phyloP scores from a whole-genome alignment of 2,329 filamentous ascomycete genomes.

The Sporothrix phasma region DNA sequence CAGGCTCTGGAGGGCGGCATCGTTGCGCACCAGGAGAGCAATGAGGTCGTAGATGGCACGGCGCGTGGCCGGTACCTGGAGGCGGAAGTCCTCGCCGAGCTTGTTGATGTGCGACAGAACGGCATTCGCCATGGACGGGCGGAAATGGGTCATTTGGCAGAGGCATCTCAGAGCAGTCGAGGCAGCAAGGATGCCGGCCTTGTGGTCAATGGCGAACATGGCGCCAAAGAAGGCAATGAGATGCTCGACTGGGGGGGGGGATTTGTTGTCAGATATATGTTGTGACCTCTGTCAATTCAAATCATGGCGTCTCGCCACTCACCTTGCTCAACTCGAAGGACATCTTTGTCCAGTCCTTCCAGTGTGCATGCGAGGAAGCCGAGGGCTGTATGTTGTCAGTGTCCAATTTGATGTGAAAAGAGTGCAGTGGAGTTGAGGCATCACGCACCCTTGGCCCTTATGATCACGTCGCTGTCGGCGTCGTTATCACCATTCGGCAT shows the following conservation, averaged over 20 bases:
- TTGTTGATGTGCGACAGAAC: slow-evolving; percentile 41
- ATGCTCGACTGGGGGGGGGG: slow-evolving; percentile 20
- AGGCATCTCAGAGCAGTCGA: slow-evolving; percentile 43
- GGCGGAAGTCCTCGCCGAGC: slow-evolving; percentile 46
- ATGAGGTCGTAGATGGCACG: slow-evolving; percentile 43
- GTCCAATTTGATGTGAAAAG: too few species aligned
- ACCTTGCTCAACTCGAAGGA: slow-evolving; percentile 43
- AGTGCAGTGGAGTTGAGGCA: too few species aligned
- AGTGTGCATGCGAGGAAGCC: slow-evolving; percentile 48
- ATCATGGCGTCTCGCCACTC: not conserved
- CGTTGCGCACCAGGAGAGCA: slow-evolving; percentile 33
- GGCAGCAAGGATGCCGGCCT: slow-evolving; percentile 47
- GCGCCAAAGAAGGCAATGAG: slow-evolving; percentile 44
- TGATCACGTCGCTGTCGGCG: slow-evolving; percentile 37
- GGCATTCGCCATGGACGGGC: slow-evolving; percentile 36
- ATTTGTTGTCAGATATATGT: not conserved
- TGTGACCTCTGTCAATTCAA: not conserved
- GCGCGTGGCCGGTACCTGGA: slow-evolving; percentile 42
- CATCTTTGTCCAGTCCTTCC: slow-evolving; percentile 35
- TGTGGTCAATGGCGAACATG: slow-evolving; percentile 50
- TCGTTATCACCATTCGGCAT: slow-evolving; percentile 23
- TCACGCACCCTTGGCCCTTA: slow-evolving; percentile 39
- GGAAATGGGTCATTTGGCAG: slow-evolving; percentile 41
- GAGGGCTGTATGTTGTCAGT: slow-evolving; percentile 32
- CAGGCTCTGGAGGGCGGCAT: slow-evolving; percentile 24